These are phyloP conservation scores for Puccinia horiana DNA, from an alignment of 1,284 basidiomycete genomes.

Conservation along the genomic window DNA sequence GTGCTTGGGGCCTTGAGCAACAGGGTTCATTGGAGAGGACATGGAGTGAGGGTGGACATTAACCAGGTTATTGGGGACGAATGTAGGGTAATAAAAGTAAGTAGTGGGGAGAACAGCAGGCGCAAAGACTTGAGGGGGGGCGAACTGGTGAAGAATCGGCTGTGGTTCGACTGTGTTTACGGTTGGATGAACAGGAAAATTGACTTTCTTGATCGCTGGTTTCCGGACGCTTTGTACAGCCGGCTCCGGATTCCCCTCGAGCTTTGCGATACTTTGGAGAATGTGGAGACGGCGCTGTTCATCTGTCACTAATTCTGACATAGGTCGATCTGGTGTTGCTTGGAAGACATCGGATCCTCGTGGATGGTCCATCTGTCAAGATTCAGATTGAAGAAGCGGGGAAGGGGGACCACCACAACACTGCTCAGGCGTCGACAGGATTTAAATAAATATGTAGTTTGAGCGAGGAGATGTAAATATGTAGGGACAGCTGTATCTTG, in stretches of 20 bases:
- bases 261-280: conserved; percentile 7
- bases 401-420: background rate
- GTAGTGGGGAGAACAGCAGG: background rate
- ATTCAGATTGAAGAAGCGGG: background rate
- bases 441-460: background rate
- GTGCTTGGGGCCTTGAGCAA: background rate
- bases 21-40: background rate
- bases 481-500: too few relatives aligned
- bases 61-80: background rate
- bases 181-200: background rate
- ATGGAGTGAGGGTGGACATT: background rate
- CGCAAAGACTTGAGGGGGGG: background rate
- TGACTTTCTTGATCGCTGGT: background rate
- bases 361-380: conserved; percentile 5
- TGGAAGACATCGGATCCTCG: background rate
- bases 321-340: background rate
- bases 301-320: background rate
- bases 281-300: conserved; percentile 10
- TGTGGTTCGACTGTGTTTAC: background rate
- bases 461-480: background rate
- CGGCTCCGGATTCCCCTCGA: conserved; percentile 6
- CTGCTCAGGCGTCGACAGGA: too few relatives aligned
- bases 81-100: background rate
- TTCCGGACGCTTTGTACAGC: background rate
- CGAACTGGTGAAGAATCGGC: background rate